Conservation (phyloP, 257 asterid species). For the Penstemon newberryi region DNA sequence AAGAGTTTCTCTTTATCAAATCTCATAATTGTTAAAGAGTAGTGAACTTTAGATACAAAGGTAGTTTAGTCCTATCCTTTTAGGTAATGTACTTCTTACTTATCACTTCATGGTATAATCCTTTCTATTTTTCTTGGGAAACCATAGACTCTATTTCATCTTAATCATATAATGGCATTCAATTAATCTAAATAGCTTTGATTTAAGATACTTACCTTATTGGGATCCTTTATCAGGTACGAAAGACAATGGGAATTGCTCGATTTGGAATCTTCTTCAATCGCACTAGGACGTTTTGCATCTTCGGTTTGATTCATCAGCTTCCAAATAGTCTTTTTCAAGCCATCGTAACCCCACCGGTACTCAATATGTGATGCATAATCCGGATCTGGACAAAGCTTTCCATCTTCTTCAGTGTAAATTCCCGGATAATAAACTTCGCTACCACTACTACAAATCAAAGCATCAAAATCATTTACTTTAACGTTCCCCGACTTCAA, state of each 20-base stretch:
- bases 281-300: constrained; percentile 30
- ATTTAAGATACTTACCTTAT: constrained; percentile 41
- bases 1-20: too few relatives aligned
- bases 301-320: constrained; percentile 57
- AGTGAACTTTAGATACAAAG: too few relatives aligned
- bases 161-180: too few relatives aligned
- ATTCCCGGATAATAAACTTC: constrained; percentile 75
- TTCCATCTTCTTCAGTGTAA: constrained; percentile 49
- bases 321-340: constrained; percentile 80
- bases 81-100: too few relatives aligned
- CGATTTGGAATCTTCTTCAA: constrained; percentile 59
- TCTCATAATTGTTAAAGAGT: too few relatives aligned
- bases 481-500: constrained; percentile 54
- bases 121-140: too few relatives aligned
- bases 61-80: too few relatives aligned
- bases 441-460: constrained; percentile 82
- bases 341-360: constrained; percentile 85
- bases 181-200: too few relatives aligned
- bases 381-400: constrained; percentile 60
- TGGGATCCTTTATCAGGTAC: constrained; percentile 61
- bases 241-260: constrained; percentile 78
- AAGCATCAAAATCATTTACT: constrained; percentile 65
- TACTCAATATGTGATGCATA: constrained; percentile 76
- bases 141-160: too few relatives aligned
- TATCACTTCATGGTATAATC: too few relatives aligned